Percentiles rank a stretch among this genome's conserved stretches.
Conservation (phyloP, 2,329 filamentous ascomycete species). For the Fusarium caatingaense region DNA sequence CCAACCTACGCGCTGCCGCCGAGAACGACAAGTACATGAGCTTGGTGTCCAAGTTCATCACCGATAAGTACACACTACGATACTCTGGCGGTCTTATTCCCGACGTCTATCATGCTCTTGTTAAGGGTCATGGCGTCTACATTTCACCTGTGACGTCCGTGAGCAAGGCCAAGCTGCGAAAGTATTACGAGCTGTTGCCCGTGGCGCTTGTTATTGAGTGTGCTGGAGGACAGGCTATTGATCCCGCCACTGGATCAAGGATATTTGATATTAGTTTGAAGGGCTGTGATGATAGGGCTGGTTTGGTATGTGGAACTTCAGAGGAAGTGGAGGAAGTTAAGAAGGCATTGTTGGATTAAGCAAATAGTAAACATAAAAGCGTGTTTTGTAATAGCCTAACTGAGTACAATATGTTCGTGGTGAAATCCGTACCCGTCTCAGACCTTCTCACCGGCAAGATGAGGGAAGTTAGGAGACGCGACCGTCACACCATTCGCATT, state of each 20-base stretch:
- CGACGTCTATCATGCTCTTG: slow-evolving; percentile 68
- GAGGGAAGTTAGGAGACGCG: slow-evolving; percentile 24
- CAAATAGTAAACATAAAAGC: background rate
- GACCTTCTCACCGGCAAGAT: background rate
- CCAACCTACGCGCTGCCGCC: slow-evolving; percentile 68
- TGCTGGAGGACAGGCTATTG: slow-evolving; percentile 66
- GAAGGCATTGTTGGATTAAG: slow-evolving; percentile 27
- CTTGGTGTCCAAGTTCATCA: slow-evolving; percentile 63
- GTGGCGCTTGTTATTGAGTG: slow-evolving; percentile 71
- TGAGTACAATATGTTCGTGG: background rate
- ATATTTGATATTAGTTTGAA: slow-evolving; percentile 55
- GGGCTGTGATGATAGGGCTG: slow-evolving; percentile 62
- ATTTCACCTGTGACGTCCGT: slow-evolving; percentile 64
- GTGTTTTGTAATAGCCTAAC: background rate
- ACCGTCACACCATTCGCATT: slow-evolving; percentile 19
- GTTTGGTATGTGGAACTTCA: slow-evolving; percentile 62
- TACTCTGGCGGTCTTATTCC: slow-evolving; percentile 72
- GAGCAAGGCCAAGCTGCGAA: slow-evolving; percentile 67
- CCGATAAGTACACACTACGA: slow-evolving; percentile 67
- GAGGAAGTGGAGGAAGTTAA: slow-evolving; percentile 59
- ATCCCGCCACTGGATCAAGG: slow-evolving; percentile 56
- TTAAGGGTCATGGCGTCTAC: slow-evolving; percentile 72
- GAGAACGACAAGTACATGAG: slow-evolving; percentile 61
- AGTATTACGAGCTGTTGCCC: slow-evolving; percentile 69
- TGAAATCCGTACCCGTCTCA: background rate